A percentile compares a stretch with the other conserved stretches of the same genome.
These are phyloP conservation scores for Abortiporus biennis DNA, from an alignment of 1,284 basidiomycete species.

Conservation along the genomic window DNA sequence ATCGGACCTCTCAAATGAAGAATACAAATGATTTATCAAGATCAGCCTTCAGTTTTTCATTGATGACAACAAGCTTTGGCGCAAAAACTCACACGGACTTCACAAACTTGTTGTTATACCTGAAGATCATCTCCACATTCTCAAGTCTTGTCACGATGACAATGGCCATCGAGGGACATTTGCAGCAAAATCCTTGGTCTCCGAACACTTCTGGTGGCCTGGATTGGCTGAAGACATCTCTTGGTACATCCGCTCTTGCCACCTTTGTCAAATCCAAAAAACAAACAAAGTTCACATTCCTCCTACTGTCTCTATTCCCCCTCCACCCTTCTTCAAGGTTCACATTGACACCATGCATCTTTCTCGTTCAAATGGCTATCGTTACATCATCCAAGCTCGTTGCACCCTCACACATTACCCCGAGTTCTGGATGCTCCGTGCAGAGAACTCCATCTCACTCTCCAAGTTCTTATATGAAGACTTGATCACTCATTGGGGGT, in stretches of 20 bases:
- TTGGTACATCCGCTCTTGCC: slow-evolving; percentile 29
- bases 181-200: slow-evolving; percentile 11
- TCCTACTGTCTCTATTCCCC: slow-evolving; percentile 23
- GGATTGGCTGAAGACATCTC: slow-evolving; percentile 20
- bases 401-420: slow-evolving; percentile 17
- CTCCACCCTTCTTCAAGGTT: slow-evolving; percentile 24
- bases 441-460: slow-evolving; percentile 23
- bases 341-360: slow-evolving; percentile 29
- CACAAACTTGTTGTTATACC: slow-evolving; percentile 12
- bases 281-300: slow-evolving; percentile 24
- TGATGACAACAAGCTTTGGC: slow-evolving; percentile 10
- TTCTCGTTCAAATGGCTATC: slow-evolving; percentile 13
- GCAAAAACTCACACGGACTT: slow-evolving; percentile 1
- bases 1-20: neutral
- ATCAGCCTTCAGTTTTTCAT: slow-evolving; percentile 11
- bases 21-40: slow-evolving; percentile 4
- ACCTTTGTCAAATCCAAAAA: slow-evolving; percentile 28
- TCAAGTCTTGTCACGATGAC: slow-evolving; percentile 18
- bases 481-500: slow-evolving; percentile 29
- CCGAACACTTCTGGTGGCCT: slow-evolving; percentile 25
- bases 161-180: slow-evolving; percentile 20
- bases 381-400: slow-evolving; percentile 20
- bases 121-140: slow-evolving; percentile 2
- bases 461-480: slow-evolving; percentile 14
- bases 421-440: slow-evolving; percentile 15